A percentile compares a stretch with the other conserved stretches of the same genome.
Evolutionary conservation across 1,284 basidiomycete species (phyloP).

Genomic region (Ceratobasidium sp.): DNA sequence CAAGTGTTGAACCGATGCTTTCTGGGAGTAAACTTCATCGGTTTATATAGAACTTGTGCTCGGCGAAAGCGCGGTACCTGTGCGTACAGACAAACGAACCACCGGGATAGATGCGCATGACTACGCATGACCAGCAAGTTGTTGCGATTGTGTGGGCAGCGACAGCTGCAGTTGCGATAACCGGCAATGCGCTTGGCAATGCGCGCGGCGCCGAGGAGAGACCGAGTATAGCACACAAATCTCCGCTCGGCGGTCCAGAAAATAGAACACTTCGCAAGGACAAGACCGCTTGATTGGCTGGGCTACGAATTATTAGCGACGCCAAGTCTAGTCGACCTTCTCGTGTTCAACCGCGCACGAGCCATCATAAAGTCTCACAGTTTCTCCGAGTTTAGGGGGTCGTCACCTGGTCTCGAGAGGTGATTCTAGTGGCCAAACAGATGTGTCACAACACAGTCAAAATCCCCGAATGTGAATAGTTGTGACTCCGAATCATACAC

Average conservation of each 20-base stretch:
- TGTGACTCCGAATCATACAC: not conserved
- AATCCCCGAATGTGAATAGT: not conserved
- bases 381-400: conserved; percentile 11
- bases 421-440: not conserved
- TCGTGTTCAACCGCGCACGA: not conserved
- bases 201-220: conserved; percentile 14
- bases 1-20: conserved; percentile 14
- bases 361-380: conserved; percentile 11
- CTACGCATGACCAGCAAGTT: not conserved
- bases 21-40: not conserved
- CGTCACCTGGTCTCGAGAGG: not conserved
- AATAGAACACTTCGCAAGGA: not conserved
- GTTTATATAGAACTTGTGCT: conserved; percentile 12
- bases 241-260: not conserved
- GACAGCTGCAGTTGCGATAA: not conserved
- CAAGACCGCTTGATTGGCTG: not conserved
- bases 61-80: conserved; percentile 19
- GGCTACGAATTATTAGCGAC: not conserved
- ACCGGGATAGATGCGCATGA: not conserved
- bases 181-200: not conserved
- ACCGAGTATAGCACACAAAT: conserved; percentile 23
- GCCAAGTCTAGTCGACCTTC: not conserved
- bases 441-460: not conserved
- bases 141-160: not conserved
- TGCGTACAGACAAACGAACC: not conserved